phyloP scores from a whole-genome alignment of 306 rosid genomes.

The Ochetophila trinervis region DNA sequence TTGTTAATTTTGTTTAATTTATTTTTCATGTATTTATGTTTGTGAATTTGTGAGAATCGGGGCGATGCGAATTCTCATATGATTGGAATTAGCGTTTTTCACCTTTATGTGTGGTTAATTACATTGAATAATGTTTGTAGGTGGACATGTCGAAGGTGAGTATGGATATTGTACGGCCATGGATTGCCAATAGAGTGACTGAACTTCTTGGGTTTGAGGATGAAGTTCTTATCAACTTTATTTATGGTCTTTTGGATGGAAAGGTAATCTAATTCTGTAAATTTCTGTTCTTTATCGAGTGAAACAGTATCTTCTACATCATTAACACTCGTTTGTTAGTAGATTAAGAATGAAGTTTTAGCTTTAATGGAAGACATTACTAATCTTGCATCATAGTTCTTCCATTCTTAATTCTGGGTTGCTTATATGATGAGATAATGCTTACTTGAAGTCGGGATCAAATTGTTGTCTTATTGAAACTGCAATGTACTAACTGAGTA shows the following conservation, averaged over 20 bases:
- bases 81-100: neutral
- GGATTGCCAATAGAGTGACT: constrained; percentile 86
- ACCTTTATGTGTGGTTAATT: neutral
- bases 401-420: neutral
- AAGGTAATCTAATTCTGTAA: constrained; percentile 53
- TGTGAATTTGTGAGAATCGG: constrained; percentile 12
- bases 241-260: constrained; percentile 81
- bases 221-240: constrained; percentile 96
- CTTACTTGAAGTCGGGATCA: neutral
- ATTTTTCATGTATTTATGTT: neutral
- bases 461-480: neutral
- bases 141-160: constrained; percentile 88
- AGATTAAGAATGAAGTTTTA: neutral
- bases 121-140: constrained; percentile 40
- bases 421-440: neutral
- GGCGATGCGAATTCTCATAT: neutral
- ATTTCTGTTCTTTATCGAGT: neutral
- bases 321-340: neutral
- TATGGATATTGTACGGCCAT: constrained; percentile 84
- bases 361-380: neutral
- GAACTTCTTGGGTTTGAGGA: constrained; percentile 97
- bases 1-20: neutral
- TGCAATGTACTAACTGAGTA: constrained; percentile 1
- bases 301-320: neutral
- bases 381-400: neutral